A percentile compares a stretch with the other conserved stretches of the same genome.
phyloP scores from a whole-genome alignment of 2,329 filamentous ascomycete genomes.

The Mycosphaerella sp. region DNA sequence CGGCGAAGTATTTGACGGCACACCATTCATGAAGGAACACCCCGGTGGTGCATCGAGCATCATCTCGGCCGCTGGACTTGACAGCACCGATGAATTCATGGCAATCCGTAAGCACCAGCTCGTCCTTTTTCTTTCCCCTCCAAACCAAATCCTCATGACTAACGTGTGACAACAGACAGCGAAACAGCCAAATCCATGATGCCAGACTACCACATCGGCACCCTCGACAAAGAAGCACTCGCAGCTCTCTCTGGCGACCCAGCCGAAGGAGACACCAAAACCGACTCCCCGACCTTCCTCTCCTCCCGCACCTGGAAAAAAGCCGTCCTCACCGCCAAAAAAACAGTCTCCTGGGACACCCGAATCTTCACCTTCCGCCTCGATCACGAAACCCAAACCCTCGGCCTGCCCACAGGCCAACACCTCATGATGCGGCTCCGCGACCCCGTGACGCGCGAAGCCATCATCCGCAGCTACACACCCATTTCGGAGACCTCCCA shows the following conservation, averaged over 20 bases:
- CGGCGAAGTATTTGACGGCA: constrained; percentile 84
- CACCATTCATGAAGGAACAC: constrained; percentile 70
- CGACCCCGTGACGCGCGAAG: constrained; percentile 63
- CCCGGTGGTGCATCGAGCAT: constrained; percentile 85
- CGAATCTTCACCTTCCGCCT: constrained; percentile 76
- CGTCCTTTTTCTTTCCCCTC: not conserved
- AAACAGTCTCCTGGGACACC: constrained; percentile 67
- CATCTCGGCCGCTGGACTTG: constrained; percentile 70
- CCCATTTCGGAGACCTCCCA: constrained; percentile 63
- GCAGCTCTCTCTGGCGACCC: constrained; percentile 46
- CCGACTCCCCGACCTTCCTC: constrained; percentile 58
- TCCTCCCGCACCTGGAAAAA: constrained; percentile 67
- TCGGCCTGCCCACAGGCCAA: constrained; percentile 78
- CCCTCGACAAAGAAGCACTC: constrained; percentile 57
- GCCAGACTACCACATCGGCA: constrained; percentile 75
- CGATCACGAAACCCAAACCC: constrained; percentile 60
- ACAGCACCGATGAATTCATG: constrained; percentile 82
- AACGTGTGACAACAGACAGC: constrained; percentile 56
- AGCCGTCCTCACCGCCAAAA: constrained; percentile 62
- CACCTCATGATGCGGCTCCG: constrained; percentile 78
- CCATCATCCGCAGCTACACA: constrained; percentile 81
- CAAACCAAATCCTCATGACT: not conserved
- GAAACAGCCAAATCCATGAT: constrained; percentile 92
- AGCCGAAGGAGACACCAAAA: constrained; percentile 38
- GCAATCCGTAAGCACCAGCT: constrained; percentile 66